Evolutionary conservation across 345 rosid genomes (phyloP).

Genomic region (Aquilaria malaccensis): DNA sequence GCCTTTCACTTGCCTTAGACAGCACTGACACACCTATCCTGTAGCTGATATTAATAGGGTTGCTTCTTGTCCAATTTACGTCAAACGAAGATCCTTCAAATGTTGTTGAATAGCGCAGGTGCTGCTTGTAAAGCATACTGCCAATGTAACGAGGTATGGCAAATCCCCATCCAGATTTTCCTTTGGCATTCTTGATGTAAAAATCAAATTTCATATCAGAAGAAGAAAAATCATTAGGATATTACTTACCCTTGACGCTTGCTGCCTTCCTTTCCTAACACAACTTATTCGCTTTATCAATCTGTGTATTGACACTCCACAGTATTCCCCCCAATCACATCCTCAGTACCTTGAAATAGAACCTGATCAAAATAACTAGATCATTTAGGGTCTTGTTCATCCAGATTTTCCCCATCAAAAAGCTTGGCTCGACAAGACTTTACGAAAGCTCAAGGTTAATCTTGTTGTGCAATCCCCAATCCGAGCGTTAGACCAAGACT

Average conservation of each 20-base stretch:
- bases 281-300: slow-evolving; percentile 15
- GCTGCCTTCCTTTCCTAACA: slow-evolving; percentile 18
- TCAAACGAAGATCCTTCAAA: background rate
- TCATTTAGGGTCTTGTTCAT: slow-evolving; percentile 19
- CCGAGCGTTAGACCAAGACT: slow-evolving; percentile 25
- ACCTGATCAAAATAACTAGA: slow-evolving; percentile 26
- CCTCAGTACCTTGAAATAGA: slow-evolving; percentile 10
- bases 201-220: slow-evolving; percentile 24
- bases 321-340: background rate
- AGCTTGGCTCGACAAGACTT: slow-evolving; percentile 23
- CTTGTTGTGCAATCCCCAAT: slow-evolving; percentile 40
- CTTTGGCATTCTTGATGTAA: slow-evolving; percentile 15
- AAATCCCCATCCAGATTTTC: slow-evolving; percentile 22
- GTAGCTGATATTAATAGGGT: slow-evolving; percentile 30
- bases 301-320: slow-evolving; percentile 37
- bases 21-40: slow-evolving; percentile 12
- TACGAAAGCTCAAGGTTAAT: slow-evolving; percentile 30
- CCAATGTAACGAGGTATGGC: slow-evolving; percentile 32
- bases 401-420: slow-evolving; percentile 30
- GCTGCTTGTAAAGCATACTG: slow-evolving; percentile 13
- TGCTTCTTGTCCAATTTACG: background rate
- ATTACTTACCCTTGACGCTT: slow-evolving; percentile 14
- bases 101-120: no score
- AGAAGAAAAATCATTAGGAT: slow-evolving; percentile 29
- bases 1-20: no score